phyloP scores from a whole-genome alignment of 2,329 filamentous ascomycete genomes.

The Apiospora marii region DNA sequence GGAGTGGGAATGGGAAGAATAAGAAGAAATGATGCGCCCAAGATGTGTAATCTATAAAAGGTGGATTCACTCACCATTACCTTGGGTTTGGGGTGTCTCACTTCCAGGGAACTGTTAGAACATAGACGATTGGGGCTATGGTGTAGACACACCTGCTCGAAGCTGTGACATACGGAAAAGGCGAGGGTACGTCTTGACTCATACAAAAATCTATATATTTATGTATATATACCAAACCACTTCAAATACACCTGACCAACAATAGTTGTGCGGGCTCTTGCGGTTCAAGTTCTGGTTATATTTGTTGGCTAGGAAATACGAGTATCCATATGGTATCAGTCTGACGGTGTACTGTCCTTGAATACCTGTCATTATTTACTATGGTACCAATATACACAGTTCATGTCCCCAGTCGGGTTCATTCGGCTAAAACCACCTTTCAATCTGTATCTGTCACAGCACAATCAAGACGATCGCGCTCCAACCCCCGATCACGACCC shows the following conservation, averaged over 20 bases:
- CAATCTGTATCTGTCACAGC: neutral
- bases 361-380: neutral
- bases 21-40: constrained; percentile 31
- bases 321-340: neutral
- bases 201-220: too few relatives aligned
- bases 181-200: neutral
- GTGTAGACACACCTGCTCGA: neutral
- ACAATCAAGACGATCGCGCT: neutral
- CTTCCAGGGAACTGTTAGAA: neutral
- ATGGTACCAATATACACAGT: neutral
- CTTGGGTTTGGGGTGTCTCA: neutral
- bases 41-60: neutral
- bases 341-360: neutral
- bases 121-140: neutral
- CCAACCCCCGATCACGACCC: neutral
- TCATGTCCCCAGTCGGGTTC: too few relatives aligned
- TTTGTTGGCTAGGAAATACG: too few relatives aligned
- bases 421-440: neutral
- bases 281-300: too few relatives aligned
- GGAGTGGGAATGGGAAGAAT: neutral
- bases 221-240: neutral
- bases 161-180: neutral
- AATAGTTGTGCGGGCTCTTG: too few relatives aligned
- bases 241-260: neutral
- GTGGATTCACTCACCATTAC: neutral